phyloP scores from a whole-genome alignment of 1,139 yeast species.

The Casaregolazyma lundiana region DNA sequence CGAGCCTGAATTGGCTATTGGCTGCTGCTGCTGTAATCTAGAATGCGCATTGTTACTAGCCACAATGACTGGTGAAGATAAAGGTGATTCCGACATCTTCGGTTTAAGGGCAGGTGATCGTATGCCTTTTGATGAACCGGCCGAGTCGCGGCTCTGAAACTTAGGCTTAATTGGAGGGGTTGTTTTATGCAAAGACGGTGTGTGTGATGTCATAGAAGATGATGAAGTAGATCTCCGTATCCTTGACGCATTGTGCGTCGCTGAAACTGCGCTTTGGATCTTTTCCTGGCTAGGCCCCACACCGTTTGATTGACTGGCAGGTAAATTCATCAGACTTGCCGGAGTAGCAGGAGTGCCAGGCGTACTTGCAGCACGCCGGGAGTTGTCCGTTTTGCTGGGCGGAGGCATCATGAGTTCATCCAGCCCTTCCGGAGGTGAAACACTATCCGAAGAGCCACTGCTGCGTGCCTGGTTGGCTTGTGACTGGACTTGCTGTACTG shows the following conservation, averaged over 20 bases:
- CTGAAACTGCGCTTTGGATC: slow-evolving; percentile 25
- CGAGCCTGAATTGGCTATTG: slow-evolving; percentile 15
- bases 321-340: slow-evolving; percentile 41
- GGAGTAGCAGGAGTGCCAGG: slow-evolving; percentile 25
- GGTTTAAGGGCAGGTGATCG: slow-evolving; percentile 26
- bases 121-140: slow-evolving; percentile 16
- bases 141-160: slow-evolving; percentile 16
- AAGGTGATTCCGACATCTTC: slow-evolving; percentile 17
- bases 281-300: slow-evolving; percentile 22
- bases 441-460: slow-evolving; percentile 21
- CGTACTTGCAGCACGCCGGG: slow-evolving; percentile 13
- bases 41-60: slow-evolving; percentile 10
- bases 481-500: slow-evolving; percentile 6
- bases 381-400: slow-evolving; percentile 15
- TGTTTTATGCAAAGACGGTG: slow-evolving; percentile 15
- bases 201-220: slow-evolving; percentile 10
- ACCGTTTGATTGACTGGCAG: slow-evolving; percentile 17
- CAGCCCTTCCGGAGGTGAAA: slow-evolving; percentile 25
- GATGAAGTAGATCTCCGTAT: slow-evolving; percentile 11
- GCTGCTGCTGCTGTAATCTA: not conserved
- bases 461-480: slow-evolving; percentile 6
- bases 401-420: slow-evolving; percentile 28
- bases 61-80: slow-evolving; percentile 22
- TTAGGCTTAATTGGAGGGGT: slow-evolving; percentile 24
- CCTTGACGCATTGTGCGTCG: slow-evolving; percentile 21